A percentile compares a stretch with the other conserved stretches of the same genome.
These are phyloP conservation scores for Peribolospora kevripleyi DNA, from an alignment of 768 basidiomycete species.

Conservation along the genomic window DNA sequence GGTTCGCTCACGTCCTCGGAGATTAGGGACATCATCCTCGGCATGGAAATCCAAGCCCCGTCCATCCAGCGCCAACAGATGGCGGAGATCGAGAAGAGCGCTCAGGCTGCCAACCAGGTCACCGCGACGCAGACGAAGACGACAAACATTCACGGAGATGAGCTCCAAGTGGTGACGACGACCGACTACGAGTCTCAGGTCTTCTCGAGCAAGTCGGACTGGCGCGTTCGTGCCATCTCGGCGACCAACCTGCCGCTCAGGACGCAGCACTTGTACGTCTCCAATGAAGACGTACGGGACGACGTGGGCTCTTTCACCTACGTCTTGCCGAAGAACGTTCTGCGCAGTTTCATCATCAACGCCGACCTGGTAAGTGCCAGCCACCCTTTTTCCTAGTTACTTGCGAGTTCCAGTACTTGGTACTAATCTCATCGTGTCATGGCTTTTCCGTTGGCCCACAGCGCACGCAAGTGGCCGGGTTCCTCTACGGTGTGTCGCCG, in stretches of 20 bases:
- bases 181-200: slow-evolving; percentile 95
- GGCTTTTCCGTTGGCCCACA: too few species aligned
- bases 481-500: slow-evolving; percentile 75
- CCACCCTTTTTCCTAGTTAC: too few species aligned
- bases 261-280: slow-evolving; percentile 94
- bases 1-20: slow-evolving; percentile 90
- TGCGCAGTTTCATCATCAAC: slow-evolving; percentile 76
- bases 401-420: too few species aligned
- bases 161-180: slow-evolving; percentile 83
- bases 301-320: slow-evolving; percentile 86
- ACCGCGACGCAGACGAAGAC: slow-evolving; percentile 97
- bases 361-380: slow-evolving; percentile 35
- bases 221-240: slow-evolving; percentile 95
- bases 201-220: slow-evolving; percentile 99
- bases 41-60: slow-evolving; percentile 91
- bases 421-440: too few species aligned
- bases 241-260: slow-evolving; percentile 88
- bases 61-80: slow-evolving; percentile 89
- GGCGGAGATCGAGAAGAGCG: slow-evolving; percentile 93
- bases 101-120: slow-evolving; percentile 80
- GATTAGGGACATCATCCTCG: slow-evolving; percentile 91
- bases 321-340: slow-evolving; percentile 87
- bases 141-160: slow-evolving; percentile 89
- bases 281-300: slow-evolving; percentile 97
- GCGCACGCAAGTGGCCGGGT: slow-evolving; percentile 85